A percentile compares a stretch with the other conserved stretches of the same genome.
Evolutionary conservation across 805 yeast genomes (phyloP).

Genomic region (Novakomyces olei): DNA sequence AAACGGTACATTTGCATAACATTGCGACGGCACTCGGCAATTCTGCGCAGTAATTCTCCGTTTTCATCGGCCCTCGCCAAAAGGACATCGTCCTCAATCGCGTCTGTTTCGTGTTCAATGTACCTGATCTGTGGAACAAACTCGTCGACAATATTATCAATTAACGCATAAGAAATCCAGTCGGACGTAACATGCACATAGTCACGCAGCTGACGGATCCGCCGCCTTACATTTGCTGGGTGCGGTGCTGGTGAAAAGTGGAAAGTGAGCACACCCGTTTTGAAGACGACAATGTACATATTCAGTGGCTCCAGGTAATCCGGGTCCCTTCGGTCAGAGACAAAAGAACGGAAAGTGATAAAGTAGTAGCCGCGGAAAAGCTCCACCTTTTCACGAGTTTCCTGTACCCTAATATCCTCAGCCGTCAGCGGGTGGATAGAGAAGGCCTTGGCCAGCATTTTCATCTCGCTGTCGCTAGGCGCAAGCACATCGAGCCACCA

Average conservation of each 20-base stretch:
- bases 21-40: conserved; percentile 74
- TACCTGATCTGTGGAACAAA: conserved; percentile 39
- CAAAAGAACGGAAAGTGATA: conserved; percentile 93
- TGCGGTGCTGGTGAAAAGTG: conserved; percentile 38
- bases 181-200: conserved; percentile 38
- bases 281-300: conserved; percentile 38
- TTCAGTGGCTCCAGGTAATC: conserved; percentile 51
- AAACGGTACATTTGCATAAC: conserved; percentile 84
- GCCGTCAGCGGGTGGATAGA: conserved; percentile 96
- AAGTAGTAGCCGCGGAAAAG: conserved; percentile 74
- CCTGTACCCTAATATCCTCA: conserved; percentile 91
- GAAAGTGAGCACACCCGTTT: conserved; percentile 36
- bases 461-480: conserved; percentile 91
- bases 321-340: conserved; percentile 58
- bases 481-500: conserved; percentile 95
- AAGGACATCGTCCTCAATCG: conserved; percentile 62
- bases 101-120: conserved; percentile 40
- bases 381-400: conserved; percentile 92
- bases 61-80: conserved; percentile 55
- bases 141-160: conserved; percentile 43
- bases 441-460: conserved; percentile 72
- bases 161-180: conserved; percentile 44
- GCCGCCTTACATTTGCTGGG: conserved; percentile 37
- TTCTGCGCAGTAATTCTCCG: conserved; percentile 49
- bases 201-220: conserved; percentile 40